phyloP scores from a whole-genome alignment of 768 basidiomycete species.

The Fomitopsis pulvina region DNA sequence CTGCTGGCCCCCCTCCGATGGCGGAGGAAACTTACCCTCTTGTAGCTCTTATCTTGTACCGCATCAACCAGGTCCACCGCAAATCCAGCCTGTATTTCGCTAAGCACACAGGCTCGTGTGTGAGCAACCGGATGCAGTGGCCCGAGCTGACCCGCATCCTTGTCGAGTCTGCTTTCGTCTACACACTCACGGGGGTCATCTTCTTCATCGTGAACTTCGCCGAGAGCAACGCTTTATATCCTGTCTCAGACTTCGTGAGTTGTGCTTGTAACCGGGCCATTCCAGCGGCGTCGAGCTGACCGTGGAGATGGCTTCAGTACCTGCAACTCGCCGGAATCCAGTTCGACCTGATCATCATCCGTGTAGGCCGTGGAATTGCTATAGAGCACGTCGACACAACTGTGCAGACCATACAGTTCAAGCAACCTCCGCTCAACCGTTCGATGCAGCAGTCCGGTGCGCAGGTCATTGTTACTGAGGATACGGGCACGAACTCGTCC shows the following conservation, averaged over 20 bases:
- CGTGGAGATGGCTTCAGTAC: background rate
- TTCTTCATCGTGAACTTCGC: background rate
- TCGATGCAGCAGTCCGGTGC: background rate
- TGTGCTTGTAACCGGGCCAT: background rate
- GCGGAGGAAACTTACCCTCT: background rate
- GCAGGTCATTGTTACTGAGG: background rate
- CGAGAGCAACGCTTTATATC: background rate
- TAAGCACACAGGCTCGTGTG: background rate
- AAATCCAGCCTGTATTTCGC: background rate
- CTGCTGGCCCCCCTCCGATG: no score
- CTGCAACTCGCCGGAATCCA: background rate
- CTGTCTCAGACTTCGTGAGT: background rate
- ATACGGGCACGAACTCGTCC: background rate
- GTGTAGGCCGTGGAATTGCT: background rate
- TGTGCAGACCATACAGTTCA: background rate
- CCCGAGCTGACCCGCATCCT: background rate
- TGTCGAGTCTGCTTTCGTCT: background rate
- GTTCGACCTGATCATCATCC: slow-evolving; percentile 5
- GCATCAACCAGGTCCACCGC: background rate
- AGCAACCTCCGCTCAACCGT: background rate
- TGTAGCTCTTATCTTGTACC: background rate
- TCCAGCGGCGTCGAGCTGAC: background rate
- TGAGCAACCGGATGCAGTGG: background rate
- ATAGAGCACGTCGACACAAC: background rate
- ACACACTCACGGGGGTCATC: background rate